Base-by-base conservation (phyloP, 257 asterid species). In the Handroanthus guayacan region DNA sequence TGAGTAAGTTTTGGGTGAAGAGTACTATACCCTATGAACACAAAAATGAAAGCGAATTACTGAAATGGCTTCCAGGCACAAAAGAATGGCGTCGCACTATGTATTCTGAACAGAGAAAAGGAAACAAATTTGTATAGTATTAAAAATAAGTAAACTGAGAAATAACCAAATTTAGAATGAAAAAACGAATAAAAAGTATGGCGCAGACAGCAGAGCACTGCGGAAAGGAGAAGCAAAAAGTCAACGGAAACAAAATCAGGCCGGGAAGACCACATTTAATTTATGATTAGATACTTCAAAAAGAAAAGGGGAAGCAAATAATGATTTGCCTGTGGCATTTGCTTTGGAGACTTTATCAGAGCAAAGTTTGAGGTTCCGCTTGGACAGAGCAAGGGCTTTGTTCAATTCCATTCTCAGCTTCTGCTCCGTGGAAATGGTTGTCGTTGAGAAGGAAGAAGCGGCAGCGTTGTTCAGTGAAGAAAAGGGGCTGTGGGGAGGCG, bases 341-440 rank as follows among this genome's bases (percentile, higher is more conserved):
- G 90, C 74, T 72, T 82, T 80, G 80, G 92, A 84, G 76, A 89
- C 63, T 78, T 78, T 86, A 16, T 83, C 89, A 7, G 89, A 83
- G 82, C 98, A 92, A 62, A 86, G 78, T 62, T 82, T 94, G 74
- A 89, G 89, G 85, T 92, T 92, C 51, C 87, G 78, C 82, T 86
- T 90, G 71, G 97, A 89, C 74, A 82, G 67, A 70, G 98, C 97
- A 12, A 90, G 88, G 58, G 98, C 86, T 84, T 83, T 89, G 79
- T 87, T 90, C 82, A 84, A 81, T 54, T 92, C 94, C 85, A 90
- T 90, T 73, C 91, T 85, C 62, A 58, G 85, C 79, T 81, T 86
- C 89, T 92, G 89, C 66, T 90, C 97, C 5, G 90, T 20, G 6
- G 91, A 72, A 48, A 85, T 37, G 69, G 87, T 43, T 12, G 78